Evolutionary conservation across 1,284 basidiomycete genomes (phyloP), one percentile per base, ranked within the genome.

Genomic region (Fomes fomentarius): DNA sequence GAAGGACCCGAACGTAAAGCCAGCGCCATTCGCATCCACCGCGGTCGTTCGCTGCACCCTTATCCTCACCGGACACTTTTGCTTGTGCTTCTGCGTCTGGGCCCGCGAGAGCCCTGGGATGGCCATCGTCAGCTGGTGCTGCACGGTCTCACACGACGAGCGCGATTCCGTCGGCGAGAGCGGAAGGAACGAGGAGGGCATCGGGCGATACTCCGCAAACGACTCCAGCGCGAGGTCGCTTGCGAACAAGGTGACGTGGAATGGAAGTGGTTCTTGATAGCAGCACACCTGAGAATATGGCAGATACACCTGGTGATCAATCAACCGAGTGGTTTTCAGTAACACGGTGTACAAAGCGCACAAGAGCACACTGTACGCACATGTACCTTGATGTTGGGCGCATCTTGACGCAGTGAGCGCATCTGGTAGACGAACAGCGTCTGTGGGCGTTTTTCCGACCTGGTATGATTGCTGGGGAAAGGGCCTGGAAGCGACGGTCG

Each of bases 221-320:
- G 64, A 62, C 35, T 54, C 58, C 19, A 71, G 62, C 12, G 58
- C 35, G 17, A 60, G 60, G 30, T 69, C 68, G 40, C 63, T 63
- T 39, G 58, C 68, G 51, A 64, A 60, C 31, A 71, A 49, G 21
- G 64, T 65, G 33, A 71, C 58, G 46, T 60, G 62, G 57, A 69
- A 71, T 5, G 67, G 67, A 25, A 71, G 68, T 6, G 67, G 65
- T 35, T 68, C 67, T 34, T 57, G 59, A 35, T 65, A 30, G 46
- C 61, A 58, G 54, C 66, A 69, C 11, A 69, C 56, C 26, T 66
- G 64, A 5, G 66, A 64, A 15, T 50, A 53, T 7, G 69, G 67
- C 8, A 71, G 63, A 45, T 64, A 71, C 48, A 71, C 50, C 69
- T 71, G 42, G 25, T 21, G 24, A 21, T 22, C 8, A 26, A 37